Percentiles rank a stretch among this genome's conserved stretches.
Evolutionary conservation across 768 basidiomycete species (phyloP).

Genomic region (Suillus paluster): DNA sequence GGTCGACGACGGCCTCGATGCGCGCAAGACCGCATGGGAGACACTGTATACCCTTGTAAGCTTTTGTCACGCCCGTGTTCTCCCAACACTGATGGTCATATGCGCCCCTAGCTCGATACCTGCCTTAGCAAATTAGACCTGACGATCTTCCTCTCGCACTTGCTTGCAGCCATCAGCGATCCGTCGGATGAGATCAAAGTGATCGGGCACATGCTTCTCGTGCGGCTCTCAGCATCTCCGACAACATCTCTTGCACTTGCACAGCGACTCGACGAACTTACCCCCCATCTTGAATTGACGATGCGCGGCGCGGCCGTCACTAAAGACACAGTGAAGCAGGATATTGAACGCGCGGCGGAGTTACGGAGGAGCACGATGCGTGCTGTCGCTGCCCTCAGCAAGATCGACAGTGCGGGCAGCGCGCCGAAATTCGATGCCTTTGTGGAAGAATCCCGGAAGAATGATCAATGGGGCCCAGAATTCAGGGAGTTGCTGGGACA

Average conservation of each 20-base stretch:
- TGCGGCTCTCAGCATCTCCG: conserved; percentile 86
- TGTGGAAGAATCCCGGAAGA: conserved; percentile 74
- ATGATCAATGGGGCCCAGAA: conserved; percentile 67
- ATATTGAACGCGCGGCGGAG: conserved; percentile 85
- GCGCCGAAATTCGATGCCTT: conserved; percentile 79
- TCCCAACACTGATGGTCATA: conserved; percentile 9
- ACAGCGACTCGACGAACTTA: conserved; percentile 85
- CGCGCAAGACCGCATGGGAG: conserved; percentile 96
- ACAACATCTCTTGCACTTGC: conserved; percentile 71
- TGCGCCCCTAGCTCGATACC: conserved; percentile 73
- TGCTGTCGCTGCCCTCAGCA: conserved; percentile 85
- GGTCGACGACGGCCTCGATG: conserved; percentile 95
- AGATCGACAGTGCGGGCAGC: conserved; percentile 62
- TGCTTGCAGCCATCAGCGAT: conserved; percentile 84
- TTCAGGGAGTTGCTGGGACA: conserved; percentile 45
- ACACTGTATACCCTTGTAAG: conserved; percentile 93
- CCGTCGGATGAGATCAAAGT: conserved; percentile 97
- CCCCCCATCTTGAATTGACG: conserved; percentile 82
- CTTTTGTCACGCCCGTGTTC: conserved; percentile 1
- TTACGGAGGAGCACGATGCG: conserved; percentile 89
- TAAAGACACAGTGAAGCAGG: conserved; percentile 96
- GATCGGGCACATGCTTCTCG: conserved; percentile 93
- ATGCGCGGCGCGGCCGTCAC: conserved; percentile 89
- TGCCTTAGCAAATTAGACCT: conserved; percentile 89
- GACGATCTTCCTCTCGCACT: conserved; percentile 79